Evolutionary conservation across 1,284 basidiomycete species (phyloP).

Genomic region (Ustilago tritici): DNA sequence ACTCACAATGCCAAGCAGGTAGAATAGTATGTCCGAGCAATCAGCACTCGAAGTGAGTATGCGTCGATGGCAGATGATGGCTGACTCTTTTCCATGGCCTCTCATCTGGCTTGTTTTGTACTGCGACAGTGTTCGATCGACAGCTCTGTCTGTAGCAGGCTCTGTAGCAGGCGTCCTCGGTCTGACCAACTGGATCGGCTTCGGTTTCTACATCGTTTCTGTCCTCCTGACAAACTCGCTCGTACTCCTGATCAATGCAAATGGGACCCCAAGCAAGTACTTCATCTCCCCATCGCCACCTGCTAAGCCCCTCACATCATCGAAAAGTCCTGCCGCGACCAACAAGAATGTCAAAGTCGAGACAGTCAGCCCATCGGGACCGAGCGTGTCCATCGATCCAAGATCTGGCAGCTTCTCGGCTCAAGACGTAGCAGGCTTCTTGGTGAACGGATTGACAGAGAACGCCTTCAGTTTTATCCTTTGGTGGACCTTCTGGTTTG

Average conservation of each 20-base stretch:
- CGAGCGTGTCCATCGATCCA: conserved; percentile 22
- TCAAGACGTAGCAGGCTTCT: conserved; percentile 22
- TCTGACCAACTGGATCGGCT: conserved; percentile 63
- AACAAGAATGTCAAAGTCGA: conserved; percentile 15
- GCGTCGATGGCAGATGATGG: neutral
- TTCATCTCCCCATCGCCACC: conserved; percentile 49
- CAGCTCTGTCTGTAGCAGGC: conserved; percentile 61
- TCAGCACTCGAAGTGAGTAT: neutral
- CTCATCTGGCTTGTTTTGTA: neutral
- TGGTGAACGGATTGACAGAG: conserved; percentile 49
- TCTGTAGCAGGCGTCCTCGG: conserved; percentile 63
- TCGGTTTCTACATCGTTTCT: conserved; percentile 60
- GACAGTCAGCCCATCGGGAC: neutral
- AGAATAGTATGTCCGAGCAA: conserved; percentile 53
- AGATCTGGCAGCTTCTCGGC: conserved; percentile 32
- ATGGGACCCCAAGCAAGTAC: conserved; percentile 43
- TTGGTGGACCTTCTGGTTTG: conserved; percentile 69
- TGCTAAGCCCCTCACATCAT: conserved; percentile 10
- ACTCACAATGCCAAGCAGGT: conserved; percentile 61
- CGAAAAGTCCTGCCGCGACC: neutral
- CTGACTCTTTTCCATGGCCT: neutral
- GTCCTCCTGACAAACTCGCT: conserved; percentile 57
- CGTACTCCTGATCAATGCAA: conserved; percentile 54
- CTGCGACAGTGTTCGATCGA: conserved; percentile 57
- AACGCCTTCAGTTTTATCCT: conserved; percentile 65